Evolutionary conservation across 78 protist species (phyloP).

Genomic region (Dictyostelium brefeldianum): DNA sequence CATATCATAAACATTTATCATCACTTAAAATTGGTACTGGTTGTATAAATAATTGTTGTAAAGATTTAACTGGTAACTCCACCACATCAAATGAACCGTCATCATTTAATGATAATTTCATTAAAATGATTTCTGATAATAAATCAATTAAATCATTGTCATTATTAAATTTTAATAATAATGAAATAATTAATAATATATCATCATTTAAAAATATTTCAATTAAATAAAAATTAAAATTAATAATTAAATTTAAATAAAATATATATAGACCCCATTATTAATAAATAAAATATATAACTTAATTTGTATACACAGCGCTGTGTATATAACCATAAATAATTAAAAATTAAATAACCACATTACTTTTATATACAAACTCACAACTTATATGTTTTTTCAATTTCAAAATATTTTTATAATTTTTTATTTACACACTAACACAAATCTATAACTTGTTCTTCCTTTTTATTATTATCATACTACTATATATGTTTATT

Average conservation of each 20-base stretch:
- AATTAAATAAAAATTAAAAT: background rate
- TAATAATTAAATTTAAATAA: background rate
- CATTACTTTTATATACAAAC: too few relatives aligned
- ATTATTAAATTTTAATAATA: slow-evolving; percentile 11
- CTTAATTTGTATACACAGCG: too few relatives aligned
- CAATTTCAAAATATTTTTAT: too few relatives aligned
- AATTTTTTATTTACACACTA: too few relatives aligned
- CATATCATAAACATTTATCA: background rate
- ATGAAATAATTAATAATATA: slow-evolving; percentile 2
- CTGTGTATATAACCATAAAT: too few relatives aligned
- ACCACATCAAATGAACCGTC: background rate
- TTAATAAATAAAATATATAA: too few relatives aligned
- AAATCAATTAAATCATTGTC: background rate
- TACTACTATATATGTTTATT: too few relatives aligned
- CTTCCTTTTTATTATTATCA: too few relatives aligned
- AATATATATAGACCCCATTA: background rate
- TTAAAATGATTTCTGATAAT: background rate
- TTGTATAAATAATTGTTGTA: slow-evolving; percentile 9
- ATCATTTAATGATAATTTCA: background rate
- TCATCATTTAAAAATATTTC: background rate
- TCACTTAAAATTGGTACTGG: background rate
- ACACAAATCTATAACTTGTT: too few relatives aligned
- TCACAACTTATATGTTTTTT: too few relatives aligned
- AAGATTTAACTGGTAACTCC: background rate
- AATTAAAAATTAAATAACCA: too few relatives aligned